Conservation (phyloP, 2,329 filamentous ascomycete genomes). For the Ophiocordyceps camponoti-leonardi region DNA sequence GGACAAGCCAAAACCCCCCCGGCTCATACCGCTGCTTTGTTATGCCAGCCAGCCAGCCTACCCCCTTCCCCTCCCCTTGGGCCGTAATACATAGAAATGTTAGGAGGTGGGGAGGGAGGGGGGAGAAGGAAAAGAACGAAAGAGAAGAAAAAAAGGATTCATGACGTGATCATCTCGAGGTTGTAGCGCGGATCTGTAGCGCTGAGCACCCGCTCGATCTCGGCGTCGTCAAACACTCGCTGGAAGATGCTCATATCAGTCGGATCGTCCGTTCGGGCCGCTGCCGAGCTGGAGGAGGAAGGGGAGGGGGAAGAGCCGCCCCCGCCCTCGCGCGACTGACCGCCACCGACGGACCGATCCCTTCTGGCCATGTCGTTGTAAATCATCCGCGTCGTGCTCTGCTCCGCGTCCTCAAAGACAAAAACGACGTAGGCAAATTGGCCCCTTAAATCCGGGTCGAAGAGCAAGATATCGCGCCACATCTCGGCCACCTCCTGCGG, state of each 20-base stretch:
- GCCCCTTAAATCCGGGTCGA: conserved; percentile 43
- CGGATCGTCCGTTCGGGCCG: conserved; percentile 10
- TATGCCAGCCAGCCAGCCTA: too few species aligned
- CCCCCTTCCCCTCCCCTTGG: too few species aligned
- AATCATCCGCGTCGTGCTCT: conserved; percentile 35
- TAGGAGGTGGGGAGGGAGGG: too few species aligned
- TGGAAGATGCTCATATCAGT: conserved; percentile 36
- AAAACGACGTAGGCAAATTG: conserved; percentile 46
- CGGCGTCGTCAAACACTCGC: conserved; percentile 29
- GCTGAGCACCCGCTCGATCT: conserved; percentile 31
- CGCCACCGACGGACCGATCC: conserved; percentile 16
- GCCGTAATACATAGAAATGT: too few species aligned
- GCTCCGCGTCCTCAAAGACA: conserved; percentile 40
- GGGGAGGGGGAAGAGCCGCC: conserved; percentile 9
- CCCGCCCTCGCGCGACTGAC: conserved; percentile 14
- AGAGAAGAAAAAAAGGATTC: too few species aligned
- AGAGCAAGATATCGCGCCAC: conserved; percentile 47
- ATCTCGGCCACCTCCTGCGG: conserved; percentile 46
- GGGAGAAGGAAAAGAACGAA: too few species aligned
- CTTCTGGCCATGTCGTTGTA: conserved; percentile 39
- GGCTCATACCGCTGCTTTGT: too few species aligned
- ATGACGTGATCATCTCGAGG: conserved; percentile 32
- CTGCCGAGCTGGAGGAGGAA: conserved; percentile 7
- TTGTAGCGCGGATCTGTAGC: conserved; percentile 37
- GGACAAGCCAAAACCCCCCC: too few species aligned